A percentile compares a stretch with the other conserved stretches of the same genome.
Conservation (phyloP, 2,329 filamentous ascomycete species). For the Fusarium cicatricum region DNA sequence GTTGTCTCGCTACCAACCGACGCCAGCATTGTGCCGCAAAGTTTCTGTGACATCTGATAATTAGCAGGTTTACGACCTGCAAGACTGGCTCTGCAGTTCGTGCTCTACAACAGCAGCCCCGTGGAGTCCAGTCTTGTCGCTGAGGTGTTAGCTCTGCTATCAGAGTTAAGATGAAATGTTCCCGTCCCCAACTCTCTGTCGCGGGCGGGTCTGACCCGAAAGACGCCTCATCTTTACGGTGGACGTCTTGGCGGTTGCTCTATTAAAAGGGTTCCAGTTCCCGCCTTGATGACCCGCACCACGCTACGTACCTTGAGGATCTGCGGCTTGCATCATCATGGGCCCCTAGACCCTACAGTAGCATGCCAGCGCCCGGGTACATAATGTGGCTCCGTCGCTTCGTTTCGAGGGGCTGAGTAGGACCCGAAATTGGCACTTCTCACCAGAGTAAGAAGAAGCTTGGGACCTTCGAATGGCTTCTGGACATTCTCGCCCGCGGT, state of each 20-base stretch:
- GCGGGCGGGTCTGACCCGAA: background rate
- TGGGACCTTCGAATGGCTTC: constrained; percentile 13
- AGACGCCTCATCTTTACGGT: constrained; percentile 3
- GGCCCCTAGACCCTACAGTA: constrained; percentile 22
- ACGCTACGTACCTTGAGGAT: background rate
- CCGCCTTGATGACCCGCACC: constrained; percentile 9
- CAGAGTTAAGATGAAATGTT: too few relatives aligned
- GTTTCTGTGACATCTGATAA: constrained; percentile 27
- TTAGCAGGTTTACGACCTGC: too few relatives aligned
- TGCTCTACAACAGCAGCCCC: too few relatives aligned
- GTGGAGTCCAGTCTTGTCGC: too few relatives aligned
- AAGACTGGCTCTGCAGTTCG: constrained; percentile 11
- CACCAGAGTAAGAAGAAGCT: constrained; percentile 8
- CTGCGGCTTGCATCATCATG: constrained; percentile 23
- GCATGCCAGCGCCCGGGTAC: constrained; percentile 2
- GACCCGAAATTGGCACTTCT: constrained; percentile 32
- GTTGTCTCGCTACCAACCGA: constrained; percentile 14
- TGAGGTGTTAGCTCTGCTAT: too few relatives aligned
- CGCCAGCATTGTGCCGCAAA: constrained; percentile 26
- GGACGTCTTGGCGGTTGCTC: background rate
- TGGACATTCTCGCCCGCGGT: constrained; percentile 2
- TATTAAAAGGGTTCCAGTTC: constrained; percentile 11
- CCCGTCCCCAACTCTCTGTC: background rate
- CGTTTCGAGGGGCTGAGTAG: constrained; percentile 29
- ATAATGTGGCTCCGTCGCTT: constrained; percentile 16